phyloP scores from a whole-genome alignment of 345 rosid genomes.

The Laguncularia racemosa region DNA sequence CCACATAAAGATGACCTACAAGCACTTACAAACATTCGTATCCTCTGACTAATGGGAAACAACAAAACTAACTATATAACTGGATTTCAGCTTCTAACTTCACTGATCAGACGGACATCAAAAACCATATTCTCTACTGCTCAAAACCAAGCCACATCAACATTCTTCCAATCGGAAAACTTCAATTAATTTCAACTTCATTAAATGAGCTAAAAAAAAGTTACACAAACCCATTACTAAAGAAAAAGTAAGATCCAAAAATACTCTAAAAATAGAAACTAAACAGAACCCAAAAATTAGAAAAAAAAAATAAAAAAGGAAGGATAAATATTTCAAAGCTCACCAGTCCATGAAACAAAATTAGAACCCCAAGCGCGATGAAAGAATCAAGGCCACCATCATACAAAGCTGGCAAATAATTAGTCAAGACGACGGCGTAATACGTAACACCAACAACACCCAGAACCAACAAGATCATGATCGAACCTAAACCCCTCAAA shows the following conservation, averaged over 20 bases:
- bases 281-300: background rate
- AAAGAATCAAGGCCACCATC: slow-evolving; percentile 60
- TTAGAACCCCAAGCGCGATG: slow-evolving; percentile 43
- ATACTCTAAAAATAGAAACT: slow-evolving; percentile 3
- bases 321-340: slow-evolving; percentile 11
- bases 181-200: too few species aligned
- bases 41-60: too few species aligned
- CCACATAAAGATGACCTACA: too few species aligned
- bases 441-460: slow-evolving; percentile 92
- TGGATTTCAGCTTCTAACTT: too few species aligned
- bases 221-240: too few species aligned
- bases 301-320: background rate
- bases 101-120: too few species aligned
- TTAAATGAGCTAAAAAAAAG: too few species aligned
- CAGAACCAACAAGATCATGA: slow-evolving; percentile 91
- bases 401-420: slow-evolving; percentile 71
- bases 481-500: slow-evolving; percentile 88
- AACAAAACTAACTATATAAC: too few species aligned
- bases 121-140: too few species aligned
- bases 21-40: too few species aligned
- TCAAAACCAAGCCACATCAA: too few species aligned
- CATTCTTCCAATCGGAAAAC: too few species aligned
- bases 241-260: background rate
- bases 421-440: slow-evolving; percentile 83
- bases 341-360: slow-evolving; percentile 81